Base-by-base conservation (phyloP, 2,329 filamentous ascomycete genomes). In the Fusarium torulosum region DNA sequence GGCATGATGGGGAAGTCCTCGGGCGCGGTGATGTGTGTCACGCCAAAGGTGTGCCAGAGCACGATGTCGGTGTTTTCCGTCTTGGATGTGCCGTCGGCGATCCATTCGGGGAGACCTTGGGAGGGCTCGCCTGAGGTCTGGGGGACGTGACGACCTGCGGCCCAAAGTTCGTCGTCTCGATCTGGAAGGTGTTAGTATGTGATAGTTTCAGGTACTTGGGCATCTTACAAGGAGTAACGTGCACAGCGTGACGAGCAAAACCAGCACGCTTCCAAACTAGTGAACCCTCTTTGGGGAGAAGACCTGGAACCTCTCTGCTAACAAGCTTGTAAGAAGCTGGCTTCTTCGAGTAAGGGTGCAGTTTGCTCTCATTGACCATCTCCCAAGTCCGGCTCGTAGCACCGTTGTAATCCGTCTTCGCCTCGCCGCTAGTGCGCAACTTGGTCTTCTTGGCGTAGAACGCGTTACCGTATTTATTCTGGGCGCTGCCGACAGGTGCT, bases 1-100 rank as follows among this genome's bases (percentile, higher is more conserved):
- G 93, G 93, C 94, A 97, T 97, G 71, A 97, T 85, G 29, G 94
- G 94, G 82, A 93, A 97, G 78, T 97, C 94, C 76, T 97, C 94
- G 0, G 94, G 93, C 0, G 91, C 83, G 0, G 94, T 94, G 82
- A 97, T 95, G 77, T 97, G 94, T 1, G 91, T 95, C 35, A 97
- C 84, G 35, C 94, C 94, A 74, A 97, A 97, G 0, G 93, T 97
- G 80, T 97, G 94, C 94, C 94, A 97, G 17, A 97, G 86, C 2
- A 97, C 94, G 29, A 97, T 81, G 76, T 97, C 92, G 1, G 89
- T 92, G 82, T 97, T 91, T 55, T 91, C 91, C 69, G 97, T 89
- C 25, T 82, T 86, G 58, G 86, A 88, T 44, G 81, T 81, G 14
- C 91, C 89, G 63, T 93, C 87, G 23, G 88, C 88, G 70, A 96